Base-by-base conservation (phyloP, 805 yeast species). In the Metschnikowia chrysomelidarum region DNA sequence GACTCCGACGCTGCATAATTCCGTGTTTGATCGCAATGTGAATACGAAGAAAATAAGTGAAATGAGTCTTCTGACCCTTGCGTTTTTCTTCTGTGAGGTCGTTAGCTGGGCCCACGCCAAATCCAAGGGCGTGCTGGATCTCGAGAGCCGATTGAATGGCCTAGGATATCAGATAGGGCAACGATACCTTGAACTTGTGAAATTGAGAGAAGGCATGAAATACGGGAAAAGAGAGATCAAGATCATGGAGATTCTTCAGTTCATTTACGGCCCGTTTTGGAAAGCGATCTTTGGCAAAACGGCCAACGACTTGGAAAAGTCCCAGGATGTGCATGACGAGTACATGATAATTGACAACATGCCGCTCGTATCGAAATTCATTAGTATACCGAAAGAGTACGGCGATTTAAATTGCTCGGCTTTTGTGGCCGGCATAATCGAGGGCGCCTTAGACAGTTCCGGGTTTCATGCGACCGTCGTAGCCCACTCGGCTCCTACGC, bases 361-460 rank as follows among this genome's bases (percentile, higher is more conserved):
- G 10, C 96, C 96, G 5, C 49, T 84, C 29, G 67, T 87, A 24
- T 71, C 85, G n/a, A 76, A 75, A 48, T 87, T 71, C 53, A 77
- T 87, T 8, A 77, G 85, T 19, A 80, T 84, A 4, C 96, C 96
- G 2, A 77, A 75, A 47, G 95, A 87, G 45, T 78, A 82, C 53
- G 80, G 84, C 8, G 80, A 79, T 43, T 69, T 87, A 50, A 85
- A 83, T 53, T 84, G 93, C 52, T 80, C 82, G 11, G 89, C 95
- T 0, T 85, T 83, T 53, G 76, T 81, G 1, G 95, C 95, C 0
- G 96, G 96, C 0, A 72, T 87, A 11, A 71, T 87, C 25, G 95
- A 87, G 56, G 95, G 94, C 0, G 79, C 87, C 1, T 62, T 87
- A 39, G 93, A 84, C 50, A 69, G 82, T 4, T 68, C 86, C 2